A percentile compares a stretch with the other conserved stretches of the same genome.
phyloP scores from a whole-genome alignment of 495 filamentous ascomycete species.

The Evernia prunastri region DNA sequence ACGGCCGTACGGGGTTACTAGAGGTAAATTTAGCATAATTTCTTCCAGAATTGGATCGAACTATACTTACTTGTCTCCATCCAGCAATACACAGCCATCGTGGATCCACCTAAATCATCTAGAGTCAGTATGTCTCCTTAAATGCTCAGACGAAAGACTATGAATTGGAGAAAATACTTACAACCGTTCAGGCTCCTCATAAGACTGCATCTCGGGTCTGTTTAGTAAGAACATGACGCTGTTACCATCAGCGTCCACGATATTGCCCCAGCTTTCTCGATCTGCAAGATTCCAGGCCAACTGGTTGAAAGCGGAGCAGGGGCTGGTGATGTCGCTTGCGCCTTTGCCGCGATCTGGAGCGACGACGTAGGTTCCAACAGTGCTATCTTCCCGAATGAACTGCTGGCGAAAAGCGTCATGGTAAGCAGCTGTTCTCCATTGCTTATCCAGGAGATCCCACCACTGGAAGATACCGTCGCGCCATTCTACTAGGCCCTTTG shows the following conservation, averaged over 20 bases:
- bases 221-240: slow-evolving; percentile 5
- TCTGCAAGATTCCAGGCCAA: slow-evolving; percentile 13
- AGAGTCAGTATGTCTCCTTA: too few relatives aligned
- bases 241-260: slow-evolving; percentile 15
- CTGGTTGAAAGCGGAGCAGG: slow-evolving; percentile 1
- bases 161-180: too few relatives aligned
- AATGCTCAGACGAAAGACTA: too few relatives aligned
- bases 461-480: neutral
- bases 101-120: too few relatives aligned
- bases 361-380: slow-evolving; percentile 3
- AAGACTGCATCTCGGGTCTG: neutral
- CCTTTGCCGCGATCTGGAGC: slow-evolving; percentile 10
- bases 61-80: slow-evolving; percentile 9
- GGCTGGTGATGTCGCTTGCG: slow-evolving; percentile 10
- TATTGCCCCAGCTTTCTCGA: slow-evolving; percentile 3
- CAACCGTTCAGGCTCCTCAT: neutral
- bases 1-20: slow-evolving; percentile 14
- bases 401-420: slow-evolving; percentile 9
- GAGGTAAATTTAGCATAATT: neutral
- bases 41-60: neutral
- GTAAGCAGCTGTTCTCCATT: slow-evolving; percentile 5
- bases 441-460: neutral
- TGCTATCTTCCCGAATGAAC: slow-evolving; percentile 7
- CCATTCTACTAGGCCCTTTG: neutral
- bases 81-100: slow-evolving; percentile 15